A percentile compares a stretch with the other conserved stretches of the same genome.
Conservation (phyloP, 148 eudicot species). For the Amaranthus palmeri region DNA sequence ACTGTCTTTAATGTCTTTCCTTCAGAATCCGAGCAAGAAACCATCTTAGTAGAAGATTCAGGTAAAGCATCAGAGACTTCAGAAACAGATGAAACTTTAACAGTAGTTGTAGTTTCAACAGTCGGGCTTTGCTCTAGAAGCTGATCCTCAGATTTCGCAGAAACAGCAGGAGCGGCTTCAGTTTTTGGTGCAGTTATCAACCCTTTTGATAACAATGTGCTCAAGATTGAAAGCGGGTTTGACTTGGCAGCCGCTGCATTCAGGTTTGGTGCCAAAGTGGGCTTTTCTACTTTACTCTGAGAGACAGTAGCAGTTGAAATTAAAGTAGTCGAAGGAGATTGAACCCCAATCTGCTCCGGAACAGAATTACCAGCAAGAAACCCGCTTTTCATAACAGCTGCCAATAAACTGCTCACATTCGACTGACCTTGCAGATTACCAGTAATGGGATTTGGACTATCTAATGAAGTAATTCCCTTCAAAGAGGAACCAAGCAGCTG, state of each 20-base stretch:
- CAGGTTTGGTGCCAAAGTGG: conserved; percentile 35
- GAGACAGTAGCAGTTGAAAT: conserved; percentile 19
- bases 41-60: conserved; percentile 29
- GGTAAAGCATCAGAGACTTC: conserved; percentile 20
- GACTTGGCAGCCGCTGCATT: conserved; percentile 31
- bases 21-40: conserved; percentile 25
- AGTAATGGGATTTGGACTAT: conserved; percentile 31
- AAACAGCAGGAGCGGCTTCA: conserved; percentile 35
- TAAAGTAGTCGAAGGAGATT: conserved; percentile 31
- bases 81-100: conserved; percentile 26
- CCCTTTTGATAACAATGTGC: conserved; percentile 50
- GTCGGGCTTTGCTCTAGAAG: conserved; percentile 27
- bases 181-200: not conserved
- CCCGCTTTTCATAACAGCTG: conserved; percentile 60
- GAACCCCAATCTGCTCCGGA: conserved; percentile 24
- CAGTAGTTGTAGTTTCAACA: conserved; percentile 21
- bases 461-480: conserved; percentile 29
- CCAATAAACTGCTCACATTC: conserved; percentile 47
- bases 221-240: conserved; percentile 64
- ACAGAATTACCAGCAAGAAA: conserved; percentile 29
- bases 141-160: conserved; percentile 19
- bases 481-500: conserved; percentile 28
- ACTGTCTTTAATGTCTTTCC: conserved; percentile 27
- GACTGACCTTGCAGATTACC: conserved; percentile 38
- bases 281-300: conserved; percentile 39